These are phyloP conservation scores for Thuja plicata DNA, from an alignment of 83 land plant genomes.

Conservation along the genomic window DNA sequence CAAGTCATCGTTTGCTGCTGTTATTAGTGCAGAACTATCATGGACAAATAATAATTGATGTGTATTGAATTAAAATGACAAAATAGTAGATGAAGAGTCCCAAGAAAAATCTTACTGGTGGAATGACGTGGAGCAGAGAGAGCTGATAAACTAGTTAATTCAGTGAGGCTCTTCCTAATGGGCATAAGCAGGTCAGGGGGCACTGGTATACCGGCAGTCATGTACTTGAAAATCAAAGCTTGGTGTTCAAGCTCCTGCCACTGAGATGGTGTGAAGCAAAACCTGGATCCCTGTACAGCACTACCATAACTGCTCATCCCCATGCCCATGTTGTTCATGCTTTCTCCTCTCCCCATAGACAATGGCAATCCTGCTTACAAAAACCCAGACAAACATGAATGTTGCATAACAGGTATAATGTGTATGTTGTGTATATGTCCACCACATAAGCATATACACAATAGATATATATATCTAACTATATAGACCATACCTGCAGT, in stretches of 20 bases:
- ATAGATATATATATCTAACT: not conserved
- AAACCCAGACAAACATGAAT: not conserved
- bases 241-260: conserved; percentile 75
- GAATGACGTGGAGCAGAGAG: not conserved
- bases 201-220: conserved; percentile 53
- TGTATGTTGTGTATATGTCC: not conserved
- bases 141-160: not conserved
- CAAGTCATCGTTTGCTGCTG: too few species aligned
- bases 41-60: too few species aligned
- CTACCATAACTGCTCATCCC: not conserved
- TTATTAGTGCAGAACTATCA: too few species aligned
- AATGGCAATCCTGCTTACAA: conserved; percentile 2
- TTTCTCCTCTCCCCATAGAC: conserved; percentile 9
- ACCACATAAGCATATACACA: not conserved
- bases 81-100: too few species aligned
- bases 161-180: conserved; percentile 23
- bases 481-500: conserved; percentile 4
- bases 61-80: too few species aligned
- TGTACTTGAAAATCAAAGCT: conserved; percentile 61
- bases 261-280: conserved; percentile 25
- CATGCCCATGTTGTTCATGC: not conserved
- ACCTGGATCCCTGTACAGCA: not conserved
- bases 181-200: conserved; percentile 62
- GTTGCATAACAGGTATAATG: not conserved
- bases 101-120: not conserved